Percentiles rank a stretch among this genome's conserved stretches.
phyloP scores from a whole-genome alignment of 805 yeast genomes.

The Isabelozyma rhagii region DNA sequence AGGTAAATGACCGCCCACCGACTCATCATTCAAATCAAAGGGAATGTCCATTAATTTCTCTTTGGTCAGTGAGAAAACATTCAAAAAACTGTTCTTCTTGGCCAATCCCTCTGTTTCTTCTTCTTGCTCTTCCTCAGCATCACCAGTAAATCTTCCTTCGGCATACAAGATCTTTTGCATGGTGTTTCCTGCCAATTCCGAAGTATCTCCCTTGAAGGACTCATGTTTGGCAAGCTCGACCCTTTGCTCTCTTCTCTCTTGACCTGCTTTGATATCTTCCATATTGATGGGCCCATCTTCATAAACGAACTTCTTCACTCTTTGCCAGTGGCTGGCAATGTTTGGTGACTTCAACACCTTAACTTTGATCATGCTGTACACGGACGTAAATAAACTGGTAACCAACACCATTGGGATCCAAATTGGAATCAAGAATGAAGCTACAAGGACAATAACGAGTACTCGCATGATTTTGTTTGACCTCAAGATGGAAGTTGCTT shows the following conservation, averaged over 20 bases:
- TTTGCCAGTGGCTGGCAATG: constrained; percentile 28
- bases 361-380: constrained; percentile 40
- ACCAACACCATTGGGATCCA: constrained; percentile 49
- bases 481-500: constrained; percentile 35
- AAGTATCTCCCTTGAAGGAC: constrained; percentile 41
- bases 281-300: constrained; percentile 26
- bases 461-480: constrained; percentile 22
- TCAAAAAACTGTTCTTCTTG: not conserved
- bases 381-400: constrained; percentile 30
- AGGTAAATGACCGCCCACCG: constrained; percentile 11
- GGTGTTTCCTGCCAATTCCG: constrained; percentile 31
- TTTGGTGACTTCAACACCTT: constrained; percentile 20
- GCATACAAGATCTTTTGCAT: constrained; percentile 37
- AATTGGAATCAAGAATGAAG: constrained; percentile 38
- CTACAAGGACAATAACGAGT: constrained; percentile 19
- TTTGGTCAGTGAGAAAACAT: constrained; percentile 1
- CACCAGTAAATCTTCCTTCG: constrained; percentile 24
- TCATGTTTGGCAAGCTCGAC: constrained; percentile 24
- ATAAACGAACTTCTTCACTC: constrained; percentile 29
- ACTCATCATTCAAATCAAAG: constrained; percentile 19
- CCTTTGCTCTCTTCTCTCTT: constrained; percentile 25
- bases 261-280: constrained; percentile 30
- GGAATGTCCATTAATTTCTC: constrained; percentile 17
- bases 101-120: constrained; percentile 5
- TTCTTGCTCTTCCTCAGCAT: constrained; percentile 6